Percentiles rank a stretch among this genome's conserved stretches.
phyloP scores from a whole-genome alignment of 257 asterid species.

The Solanum chiquidenum region DNA sequence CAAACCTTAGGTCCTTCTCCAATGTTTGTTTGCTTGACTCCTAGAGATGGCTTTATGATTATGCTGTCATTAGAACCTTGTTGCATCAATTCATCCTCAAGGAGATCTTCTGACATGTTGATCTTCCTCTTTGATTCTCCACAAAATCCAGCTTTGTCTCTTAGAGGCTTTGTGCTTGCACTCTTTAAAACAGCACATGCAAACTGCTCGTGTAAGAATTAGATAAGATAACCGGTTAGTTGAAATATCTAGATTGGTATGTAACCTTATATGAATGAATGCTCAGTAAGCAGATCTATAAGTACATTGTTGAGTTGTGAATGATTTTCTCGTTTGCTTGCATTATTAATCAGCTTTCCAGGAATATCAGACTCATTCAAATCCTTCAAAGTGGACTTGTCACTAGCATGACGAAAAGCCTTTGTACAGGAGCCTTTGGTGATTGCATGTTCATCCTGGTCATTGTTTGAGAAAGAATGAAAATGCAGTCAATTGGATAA shows the following conservation, averaged over 20 bases:
- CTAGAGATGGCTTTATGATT: conserved; percentile 6
- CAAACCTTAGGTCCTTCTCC: conserved; percentile 21
- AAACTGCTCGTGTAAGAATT: conserved; percentile 1
- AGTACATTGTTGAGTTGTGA: conserved; percentile 15
- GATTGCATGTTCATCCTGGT: conserved; percentile 1
- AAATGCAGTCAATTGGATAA: not conserved
- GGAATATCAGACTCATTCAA: not conserved
- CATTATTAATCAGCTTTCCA: conserved; percentile 5
- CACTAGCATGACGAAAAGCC: not conserved
- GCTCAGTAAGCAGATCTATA: not conserved
- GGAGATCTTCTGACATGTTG: not conserved
- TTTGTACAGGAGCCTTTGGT: not conserved
- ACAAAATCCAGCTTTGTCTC: conserved; percentile 5
- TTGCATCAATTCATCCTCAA: conserved; percentile 1
- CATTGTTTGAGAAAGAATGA: not conserved
- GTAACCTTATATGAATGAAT: not conserved
- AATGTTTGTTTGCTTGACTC: conserved; percentile 1
- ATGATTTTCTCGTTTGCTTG: not conserved
- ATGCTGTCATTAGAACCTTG: conserved; percentile 2
- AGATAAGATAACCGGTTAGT: not conserved
- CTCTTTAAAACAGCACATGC: conserved; percentile 17
- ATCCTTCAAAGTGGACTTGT: conserved; percentile 1
- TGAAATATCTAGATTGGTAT: not conserved
- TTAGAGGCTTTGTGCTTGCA: conserved; percentile 4
- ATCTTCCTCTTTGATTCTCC: conserved; percentile 3